Percentiles rank a stretch among this genome's conserved stretches.
Conservation (phyloP, 2,329 filamentous ascomycete species). For the Conoideocrella luteorostrata region DNA sequence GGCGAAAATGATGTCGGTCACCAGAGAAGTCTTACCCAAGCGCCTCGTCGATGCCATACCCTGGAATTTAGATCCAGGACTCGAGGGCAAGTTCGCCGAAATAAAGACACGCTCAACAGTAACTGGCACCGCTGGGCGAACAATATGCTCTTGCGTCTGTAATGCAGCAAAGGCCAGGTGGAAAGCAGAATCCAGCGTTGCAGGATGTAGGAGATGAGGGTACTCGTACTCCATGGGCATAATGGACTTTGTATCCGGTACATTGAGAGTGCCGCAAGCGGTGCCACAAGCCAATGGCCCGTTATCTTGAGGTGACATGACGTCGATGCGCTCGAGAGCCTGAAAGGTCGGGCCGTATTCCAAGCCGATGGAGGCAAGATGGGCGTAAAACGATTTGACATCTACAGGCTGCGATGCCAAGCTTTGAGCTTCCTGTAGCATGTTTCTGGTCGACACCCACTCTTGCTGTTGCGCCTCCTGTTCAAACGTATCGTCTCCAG, state of each 20-base stretch:
- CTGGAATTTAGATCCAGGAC: no score
- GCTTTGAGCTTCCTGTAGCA: conserved; percentile 10
- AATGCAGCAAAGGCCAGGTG: conserved; percentile 7
- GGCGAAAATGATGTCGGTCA: no score
- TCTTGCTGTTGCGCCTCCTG: no score
- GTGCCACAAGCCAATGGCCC: no score
- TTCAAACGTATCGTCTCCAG: no score
- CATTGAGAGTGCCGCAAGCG: no score
- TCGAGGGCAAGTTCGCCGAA: background rate
- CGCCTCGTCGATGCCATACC: no score
- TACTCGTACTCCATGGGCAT: background rate
- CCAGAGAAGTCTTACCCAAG: no score
- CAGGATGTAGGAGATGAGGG: conserved; percentile 13
- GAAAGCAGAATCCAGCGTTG: conserved; percentile 19
- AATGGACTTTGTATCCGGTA: background rate
- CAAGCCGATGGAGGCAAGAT: conserved; percentile 16
- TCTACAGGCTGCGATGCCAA: no score
- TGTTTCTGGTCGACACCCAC: background rate
- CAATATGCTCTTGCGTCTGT: background rate
- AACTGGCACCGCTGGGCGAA: background rate
- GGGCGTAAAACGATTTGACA: conserved; percentile 17
- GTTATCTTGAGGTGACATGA: background rate
- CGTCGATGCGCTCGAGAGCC: conserved; percentile 14
- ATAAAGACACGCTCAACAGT: background rate
- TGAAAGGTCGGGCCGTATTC: conserved; percentile 19